phyloP scores from a whole-genome alignment of 2,329 filamentous ascomycete species.

The Sarocladium strictum region DNA sequence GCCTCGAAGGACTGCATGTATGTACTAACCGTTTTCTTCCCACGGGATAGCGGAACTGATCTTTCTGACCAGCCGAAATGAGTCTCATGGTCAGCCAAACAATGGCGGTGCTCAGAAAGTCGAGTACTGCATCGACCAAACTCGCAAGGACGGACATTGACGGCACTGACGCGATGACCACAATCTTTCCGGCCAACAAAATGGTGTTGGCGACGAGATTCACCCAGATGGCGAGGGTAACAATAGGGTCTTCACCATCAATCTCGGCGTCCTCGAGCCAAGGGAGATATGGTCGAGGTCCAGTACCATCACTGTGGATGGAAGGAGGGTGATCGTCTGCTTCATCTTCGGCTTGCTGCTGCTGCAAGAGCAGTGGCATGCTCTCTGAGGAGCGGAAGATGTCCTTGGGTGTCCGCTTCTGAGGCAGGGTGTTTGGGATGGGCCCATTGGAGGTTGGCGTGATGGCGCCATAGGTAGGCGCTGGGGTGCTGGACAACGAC shows the following conservation, averaged over 20 bases:
- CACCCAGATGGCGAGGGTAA: constrained; percentile 82
- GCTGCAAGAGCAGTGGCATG: constrained; percentile 53
- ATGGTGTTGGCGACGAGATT: constrained; percentile 75
- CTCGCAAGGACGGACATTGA: constrained; percentile 77
- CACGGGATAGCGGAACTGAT: constrained; percentile 73
- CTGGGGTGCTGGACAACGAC: constrained; percentile 17
- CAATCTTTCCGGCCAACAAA: constrained; percentile 69
- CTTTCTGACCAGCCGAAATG: constrained; percentile 58
- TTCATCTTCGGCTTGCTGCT: constrained; percentile 38
- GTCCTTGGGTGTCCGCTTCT: constrained; percentile 78
- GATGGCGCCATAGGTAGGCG: constrained; percentile 19
- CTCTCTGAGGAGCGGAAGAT: constrained; percentile 73
- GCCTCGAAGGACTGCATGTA: not conserved
- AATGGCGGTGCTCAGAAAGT: constrained; percentile 76
- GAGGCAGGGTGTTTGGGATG: constrained; percentile 32
- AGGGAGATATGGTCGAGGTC: constrained; percentile 53
- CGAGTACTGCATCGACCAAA: constrained; percentile 71
- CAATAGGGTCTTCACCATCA: constrained; percentile 67
- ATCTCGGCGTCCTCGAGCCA: constrained; percentile 67
- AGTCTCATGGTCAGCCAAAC: constrained; percentile 73
- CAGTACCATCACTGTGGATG: constrained; percentile 21
- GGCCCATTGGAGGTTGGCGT: constrained; percentile 13
- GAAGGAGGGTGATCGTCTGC: constrained; percentile 34
- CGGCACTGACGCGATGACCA: constrained; percentile 69
- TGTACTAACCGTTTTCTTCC: constrained; percentile 52